phyloP scores from a whole-genome alignment of 2,329 filamentous ascomycete genomes.

The Zymoseptoria passerinii region DNA sequence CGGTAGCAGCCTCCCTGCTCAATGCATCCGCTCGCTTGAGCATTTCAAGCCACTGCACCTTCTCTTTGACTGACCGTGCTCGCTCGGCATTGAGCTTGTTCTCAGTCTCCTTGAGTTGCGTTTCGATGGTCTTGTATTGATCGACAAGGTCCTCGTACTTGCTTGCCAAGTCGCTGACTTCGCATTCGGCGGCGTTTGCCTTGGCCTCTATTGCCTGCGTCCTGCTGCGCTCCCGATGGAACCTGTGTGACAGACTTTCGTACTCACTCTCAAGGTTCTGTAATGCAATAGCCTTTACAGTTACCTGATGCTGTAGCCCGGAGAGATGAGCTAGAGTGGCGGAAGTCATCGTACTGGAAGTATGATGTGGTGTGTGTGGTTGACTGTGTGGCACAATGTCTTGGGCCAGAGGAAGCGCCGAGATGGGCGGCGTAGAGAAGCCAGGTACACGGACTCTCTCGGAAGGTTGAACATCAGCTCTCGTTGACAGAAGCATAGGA shows the following conservation, averaged over 20 bases:
- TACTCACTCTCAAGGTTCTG: constrained; percentile 49
- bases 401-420: not conserved
- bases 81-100: constrained; percentile 41
- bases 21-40: constrained; percentile 28
- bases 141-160: constrained; percentile 43
- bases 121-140: constrained; percentile 42
- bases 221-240: constrained; percentile 43
- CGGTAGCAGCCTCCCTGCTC: not conserved
- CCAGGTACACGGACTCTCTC: not conserved
- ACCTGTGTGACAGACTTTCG: constrained; percentile 44
- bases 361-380: not conserved
- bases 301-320: constrained; percentile 48
- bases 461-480: not conserved
- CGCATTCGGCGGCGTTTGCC: constrained; percentile 41
- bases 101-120: constrained; percentile 42
- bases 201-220: constrained; percentile 45
- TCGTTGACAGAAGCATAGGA: not conserved
- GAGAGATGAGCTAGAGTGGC: constrained; percentile 34
- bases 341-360: constrained; percentile 10
- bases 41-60: constrained; percentile 44
- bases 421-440: not conserved
- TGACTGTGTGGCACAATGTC: not conserved
- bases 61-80: constrained; percentile 35
- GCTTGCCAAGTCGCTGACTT: constrained; percentile 45
- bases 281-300: constrained; percentile 45